Evolutionary conservation across 495 filamentous ascomycete species (phyloP).

Genomic region (Peziza echinospora): DNA sequence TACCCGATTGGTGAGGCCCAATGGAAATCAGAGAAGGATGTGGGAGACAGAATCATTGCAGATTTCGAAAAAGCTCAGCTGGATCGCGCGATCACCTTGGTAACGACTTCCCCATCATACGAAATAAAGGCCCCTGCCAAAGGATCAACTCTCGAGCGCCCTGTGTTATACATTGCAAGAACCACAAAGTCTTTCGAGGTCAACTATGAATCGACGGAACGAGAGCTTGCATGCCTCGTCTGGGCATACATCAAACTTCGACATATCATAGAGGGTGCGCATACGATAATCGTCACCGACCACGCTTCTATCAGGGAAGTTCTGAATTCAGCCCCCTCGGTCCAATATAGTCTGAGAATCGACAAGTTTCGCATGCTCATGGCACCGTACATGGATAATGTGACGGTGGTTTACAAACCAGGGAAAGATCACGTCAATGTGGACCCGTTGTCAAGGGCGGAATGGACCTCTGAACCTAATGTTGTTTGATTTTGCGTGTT

Average conservation of each 20-base stretch:
- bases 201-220: not conserved
- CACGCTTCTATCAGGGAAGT: not conserved
- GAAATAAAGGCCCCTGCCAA: not conserved
- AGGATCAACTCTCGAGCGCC: not conserved
- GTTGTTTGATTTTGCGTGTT: too few relatives aligned
- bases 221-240: not conserved
- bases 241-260: not conserved
- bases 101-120: not conserved
- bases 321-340: not conserved
- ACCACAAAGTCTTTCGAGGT: not conserved
- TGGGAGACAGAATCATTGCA: not conserved
- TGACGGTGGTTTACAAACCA: not conserved
- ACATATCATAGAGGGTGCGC: not conserved
- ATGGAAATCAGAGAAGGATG: not conserved
- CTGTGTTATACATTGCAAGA: not conserved
- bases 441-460: not conserved
- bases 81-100: not conserved
- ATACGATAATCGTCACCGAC: not conserved
- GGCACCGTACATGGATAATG: not conserved
- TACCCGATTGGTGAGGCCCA: not conserved
- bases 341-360: not conserved
- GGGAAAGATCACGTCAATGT: not conserved
- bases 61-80: not conserved
- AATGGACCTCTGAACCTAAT: not conserved
- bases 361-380: constrained; percentile 1